Evolutionary conservation across 495 filamentous ascomycete species (phyloP).

Genomic region (Penicillium alfredii): DNA sequence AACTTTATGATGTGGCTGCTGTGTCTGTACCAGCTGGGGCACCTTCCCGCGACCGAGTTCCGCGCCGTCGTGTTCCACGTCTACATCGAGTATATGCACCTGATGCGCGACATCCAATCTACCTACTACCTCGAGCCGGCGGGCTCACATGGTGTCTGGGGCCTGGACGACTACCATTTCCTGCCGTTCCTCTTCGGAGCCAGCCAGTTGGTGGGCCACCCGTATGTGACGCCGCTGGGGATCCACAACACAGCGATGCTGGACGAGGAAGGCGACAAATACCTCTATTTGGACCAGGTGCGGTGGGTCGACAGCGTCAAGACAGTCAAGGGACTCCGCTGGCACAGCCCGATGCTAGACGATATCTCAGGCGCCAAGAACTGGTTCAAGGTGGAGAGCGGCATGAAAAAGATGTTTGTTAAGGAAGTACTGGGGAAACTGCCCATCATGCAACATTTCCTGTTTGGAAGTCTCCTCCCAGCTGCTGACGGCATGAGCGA

Average conservation of each 20-base stretch:
- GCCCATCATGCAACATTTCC: slow-evolving; percentile 97
- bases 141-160: slow-evolving; percentile 55
- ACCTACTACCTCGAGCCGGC: slow-evolving; percentile 96
- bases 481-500: slow-evolving; percentile 75
- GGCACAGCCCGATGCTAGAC: slow-evolving; percentile 98
- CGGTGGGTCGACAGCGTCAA: slow-evolving; percentile 93
- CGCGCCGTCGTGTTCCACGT: slow-evolving; percentile 64
- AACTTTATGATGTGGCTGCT: slow-evolving; percentile 95
- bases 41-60: slow-evolving; percentile 62
- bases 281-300: slow-evolving; percentile 87
- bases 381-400: slow-evolving; percentile 88
- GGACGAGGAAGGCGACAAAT: slow-evolving; percentile 78
- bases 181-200: slow-evolving; percentile 96
- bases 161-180: slow-evolving; percentile 94
- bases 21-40: slow-evolving; percentile 73
- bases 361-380: slow-evolving; percentile 90
- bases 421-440: slow-evolving; percentile 88
- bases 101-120: slow-evolving; percentile 77
- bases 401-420: slow-evolving; percentile 95
- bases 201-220: slow-evolving; percentile 81
- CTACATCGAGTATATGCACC: slow-evolving; percentile 71
- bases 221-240: slow-evolving; percentile 75
- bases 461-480: slow-evolving; percentile 80
- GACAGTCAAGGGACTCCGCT: slow-evolving; percentile 88
- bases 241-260: slow-evolving; percentile 83